A percentile compares a stretch with the other conserved stretches of the same genome.
Evolutionary conservation across 208 protist species (phyloP).

Genomic region (Tritrichomonas musculus): DNA sequence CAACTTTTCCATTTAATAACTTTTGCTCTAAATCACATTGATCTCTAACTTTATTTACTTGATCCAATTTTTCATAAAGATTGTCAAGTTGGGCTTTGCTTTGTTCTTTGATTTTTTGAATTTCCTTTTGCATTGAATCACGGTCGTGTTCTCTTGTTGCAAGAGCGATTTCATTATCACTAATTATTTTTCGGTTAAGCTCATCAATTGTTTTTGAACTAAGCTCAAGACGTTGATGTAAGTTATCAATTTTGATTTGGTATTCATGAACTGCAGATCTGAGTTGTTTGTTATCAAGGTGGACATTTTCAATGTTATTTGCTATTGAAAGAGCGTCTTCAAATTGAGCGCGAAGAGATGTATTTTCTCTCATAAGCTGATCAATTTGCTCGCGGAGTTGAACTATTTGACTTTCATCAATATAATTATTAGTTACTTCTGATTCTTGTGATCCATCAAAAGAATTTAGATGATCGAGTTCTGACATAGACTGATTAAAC

Average conservation of each 20-base stretch:
- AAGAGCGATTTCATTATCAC: neutral
- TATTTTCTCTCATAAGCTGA: neutral
- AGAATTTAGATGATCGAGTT: no score
- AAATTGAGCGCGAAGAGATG: neutral
- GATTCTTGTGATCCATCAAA: no score
- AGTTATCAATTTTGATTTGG: neutral
- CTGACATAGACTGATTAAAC: no score
- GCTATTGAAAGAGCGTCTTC: neutral
- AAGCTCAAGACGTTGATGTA: neutral
- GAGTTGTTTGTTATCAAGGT: neutral
- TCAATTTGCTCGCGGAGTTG: neutral
- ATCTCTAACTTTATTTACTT: neutral
- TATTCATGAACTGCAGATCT: neutral
- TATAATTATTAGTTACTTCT: no score
- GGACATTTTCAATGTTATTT: neutral
- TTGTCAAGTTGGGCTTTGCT: neutral
- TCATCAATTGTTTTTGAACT: neutral
- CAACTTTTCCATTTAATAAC: neutral
- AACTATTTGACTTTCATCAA: no score
- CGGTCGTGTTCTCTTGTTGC: neutral
- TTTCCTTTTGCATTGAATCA: neutral
- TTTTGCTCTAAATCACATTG: neutral
- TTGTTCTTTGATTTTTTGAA: neutral
- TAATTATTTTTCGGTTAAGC: neutral
- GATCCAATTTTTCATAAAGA: neutral